Evolutionary conservation across 2,329 filamentous ascomycete species (phyloP).

Genomic region (Emmonsiellopsis sp.): DNA sequence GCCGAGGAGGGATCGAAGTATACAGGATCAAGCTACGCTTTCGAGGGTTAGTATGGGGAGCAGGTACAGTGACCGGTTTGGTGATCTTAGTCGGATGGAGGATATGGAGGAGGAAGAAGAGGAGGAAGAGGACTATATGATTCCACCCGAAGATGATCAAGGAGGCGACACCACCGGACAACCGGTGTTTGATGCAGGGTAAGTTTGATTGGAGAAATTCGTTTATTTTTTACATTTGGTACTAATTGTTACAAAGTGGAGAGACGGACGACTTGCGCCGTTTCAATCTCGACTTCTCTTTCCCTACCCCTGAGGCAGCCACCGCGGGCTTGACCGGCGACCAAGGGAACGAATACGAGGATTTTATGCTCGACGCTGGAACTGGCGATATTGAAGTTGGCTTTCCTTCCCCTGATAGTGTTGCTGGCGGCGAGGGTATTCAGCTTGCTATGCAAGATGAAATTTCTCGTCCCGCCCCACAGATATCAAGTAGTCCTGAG

Average conservation of each 20-base stretch:
- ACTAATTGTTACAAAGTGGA: constrained; percentile 24
- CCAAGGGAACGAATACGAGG: constrained; percentile 25
- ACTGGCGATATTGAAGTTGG: constrained; percentile 19
- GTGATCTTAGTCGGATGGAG: constrained; percentile 38
- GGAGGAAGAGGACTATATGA: constrained; percentile 23
- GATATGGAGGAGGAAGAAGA: constrained; percentile 33
- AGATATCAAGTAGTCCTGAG: constrained; percentile 26
- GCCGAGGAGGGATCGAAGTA: constrained; percentile 31
- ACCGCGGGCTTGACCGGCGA: constrained; percentile 24
- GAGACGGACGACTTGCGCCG: constrained; percentile 36
- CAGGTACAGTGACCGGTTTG: constrained; percentile 44
- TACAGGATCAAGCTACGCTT: constrained; percentile 28
- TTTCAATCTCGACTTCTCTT: constrained; percentile 34
- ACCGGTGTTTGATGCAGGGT: constrained; percentile 32
- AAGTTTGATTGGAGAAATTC: constrained; percentile 9
- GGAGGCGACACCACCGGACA: constrained; percentile 26
- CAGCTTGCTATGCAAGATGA: constrained; percentile 21
- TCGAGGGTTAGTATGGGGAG: constrained; percentile 37
- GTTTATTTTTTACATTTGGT: background rate
- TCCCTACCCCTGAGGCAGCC: constrained; percentile 26
- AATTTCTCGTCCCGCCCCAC: constrained; percentile 22
- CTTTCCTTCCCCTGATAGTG: constrained; percentile 19
- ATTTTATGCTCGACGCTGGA: constrained; percentile 24
- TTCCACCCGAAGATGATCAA: constrained; percentile 12
- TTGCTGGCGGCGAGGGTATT: constrained; percentile 23